Evolutionary conservation across 2,329 filamentous ascomycete species (phyloP).

Genomic region (Talaromyces rugulosus): DNA sequence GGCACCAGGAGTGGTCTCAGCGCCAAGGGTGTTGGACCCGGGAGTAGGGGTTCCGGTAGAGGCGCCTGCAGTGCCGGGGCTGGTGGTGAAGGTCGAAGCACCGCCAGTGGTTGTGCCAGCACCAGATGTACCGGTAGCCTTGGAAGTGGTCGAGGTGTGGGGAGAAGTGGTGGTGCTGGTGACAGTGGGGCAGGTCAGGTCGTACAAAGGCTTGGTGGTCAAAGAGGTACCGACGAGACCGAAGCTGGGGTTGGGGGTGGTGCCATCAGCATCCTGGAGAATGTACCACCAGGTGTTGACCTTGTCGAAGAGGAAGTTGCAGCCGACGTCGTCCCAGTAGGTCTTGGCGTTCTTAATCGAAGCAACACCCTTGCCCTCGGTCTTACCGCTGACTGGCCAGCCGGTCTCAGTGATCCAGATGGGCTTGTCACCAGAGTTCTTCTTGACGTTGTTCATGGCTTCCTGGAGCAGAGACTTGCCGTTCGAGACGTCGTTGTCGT

Average conservation of each 20-base stretch:
- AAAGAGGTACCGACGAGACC: conserved; percentile 32
- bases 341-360: conserved; percentile 64
- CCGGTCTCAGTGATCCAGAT: conserved; percentile 89
- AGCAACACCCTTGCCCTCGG: conserved; percentile 59
- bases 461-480: conserved; percentile 65
- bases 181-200: conserved; percentile 29
- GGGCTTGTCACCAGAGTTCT: conserved; percentile 60
- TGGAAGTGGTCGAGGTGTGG: conserved; percentile 19
- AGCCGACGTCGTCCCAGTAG: conserved; percentile 79
- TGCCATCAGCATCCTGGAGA: conserved; percentile 30
- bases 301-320: conserved; percentile 44
- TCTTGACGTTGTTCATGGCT: conserved; percentile 58
- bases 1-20: neutral
- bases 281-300: conserved; percentile 44
- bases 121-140: conserved; percentile 17
- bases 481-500: conserved; percentile 61
- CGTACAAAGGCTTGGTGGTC: conserved; percentile 34
- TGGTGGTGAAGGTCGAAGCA: neutral
- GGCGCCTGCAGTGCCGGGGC: conserved; percentile 5
- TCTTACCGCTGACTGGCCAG: conserved; percentile 71
- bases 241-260: conserved; percentile 35
- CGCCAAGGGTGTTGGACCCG: conserved; percentile 9
- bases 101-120: conserved; percentile 14
- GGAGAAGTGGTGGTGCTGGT: conserved; percentile 15
- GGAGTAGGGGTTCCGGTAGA: neutral